Base-by-base conservation (phyloP, 139 green algal species). In the Coelastrella sp. region DNA sequence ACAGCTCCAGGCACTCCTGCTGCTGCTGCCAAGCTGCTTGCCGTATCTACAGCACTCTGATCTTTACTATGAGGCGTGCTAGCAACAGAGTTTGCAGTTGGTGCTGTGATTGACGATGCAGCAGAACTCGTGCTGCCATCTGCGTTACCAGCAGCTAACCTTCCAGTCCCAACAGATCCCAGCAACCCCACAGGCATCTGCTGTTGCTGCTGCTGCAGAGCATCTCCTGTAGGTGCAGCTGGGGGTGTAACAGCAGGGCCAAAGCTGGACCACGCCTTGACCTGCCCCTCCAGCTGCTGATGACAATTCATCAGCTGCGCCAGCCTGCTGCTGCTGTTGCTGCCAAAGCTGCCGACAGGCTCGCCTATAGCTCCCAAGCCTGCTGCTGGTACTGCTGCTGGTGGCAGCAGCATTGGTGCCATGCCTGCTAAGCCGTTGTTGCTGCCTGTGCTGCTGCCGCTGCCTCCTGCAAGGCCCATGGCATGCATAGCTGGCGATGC, bases 381-480 rank as follows among this genome's bases (percentile, higher is more conserved):
- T 32, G 68, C 14, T 3, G 57, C 84, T 22, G 68, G 68, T 3
- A 74, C 84, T 22, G 71, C 84, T 56, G 83, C 60, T 6, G 85
- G 85, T 47, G 85, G 85, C 85, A 89, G 85, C 85, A 83, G 85
- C 85, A 89, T 89, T 3, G 73, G 85, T 16, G 85, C 73, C 85
- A 83, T 82, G 20, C 82, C 64, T 8, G 54, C 8, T 23, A 58
- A 17, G 16, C 65, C 23, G 22, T 22, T 87, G 60, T 47, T 75
- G 66, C 83, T 80, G 83, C 66, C 66, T n/a, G 17, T 47, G 32
- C 22, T 64, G 65, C 66, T 88, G 66, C 65, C 58, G 65, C 83
- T 80, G 83, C 64, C 65, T 13, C 8, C 32, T 54, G 16, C 17
- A 6, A 60, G 54, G 32, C 83, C 83, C 13, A 80, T 10, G 4